A percentile compares a stretch with the other conserved stretches of the same genome.
Evolutionary conservation across 805 yeast species (phyloP).

Genomic region (Osmozyma mogii): DNA sequence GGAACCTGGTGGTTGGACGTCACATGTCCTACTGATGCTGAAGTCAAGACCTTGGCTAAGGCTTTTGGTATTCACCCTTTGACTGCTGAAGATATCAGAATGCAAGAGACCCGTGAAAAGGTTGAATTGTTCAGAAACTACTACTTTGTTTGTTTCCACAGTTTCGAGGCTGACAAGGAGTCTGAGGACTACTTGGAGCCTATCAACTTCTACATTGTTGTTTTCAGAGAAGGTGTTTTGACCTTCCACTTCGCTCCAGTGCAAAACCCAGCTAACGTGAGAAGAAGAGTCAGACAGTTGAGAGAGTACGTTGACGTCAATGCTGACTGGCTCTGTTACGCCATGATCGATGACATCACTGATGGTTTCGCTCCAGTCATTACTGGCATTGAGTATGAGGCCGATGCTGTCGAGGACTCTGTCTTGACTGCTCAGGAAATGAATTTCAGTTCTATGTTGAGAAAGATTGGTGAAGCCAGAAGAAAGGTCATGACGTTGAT

Average conservation of each 20-base stretch:
- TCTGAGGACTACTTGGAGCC: constrained; percentile 41
- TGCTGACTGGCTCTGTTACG: constrained; percentile 3
- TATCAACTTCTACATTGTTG: constrained; percentile 2
- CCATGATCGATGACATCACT: constrained; percentile 2
- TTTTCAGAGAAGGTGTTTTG: constrained; percentile 1
- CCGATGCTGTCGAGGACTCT: constrained; percentile 1
- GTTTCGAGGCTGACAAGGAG: constrained; percentile 50
- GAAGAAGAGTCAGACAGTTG: constrained; percentile 1
- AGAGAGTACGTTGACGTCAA: constrained; percentile 2
- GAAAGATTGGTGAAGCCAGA: constrained; percentile 1
- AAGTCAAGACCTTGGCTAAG: constrained; percentile 1
- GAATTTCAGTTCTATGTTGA: constrained; percentile 1
- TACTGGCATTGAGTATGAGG: constrained; percentile 2
- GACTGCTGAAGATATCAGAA: constrained; percentile 3
- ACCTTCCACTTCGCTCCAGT: constrained; percentile 1
- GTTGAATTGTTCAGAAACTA: constrained; percentile 2
- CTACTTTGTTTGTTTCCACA: constrained; percentile 2
- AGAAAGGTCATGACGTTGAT: constrained; percentile 2
- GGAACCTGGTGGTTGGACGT: constrained; percentile 3
- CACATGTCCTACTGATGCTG: constrained; percentile 1
- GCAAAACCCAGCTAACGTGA: constrained; percentile 1
- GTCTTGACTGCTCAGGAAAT: not conserved
- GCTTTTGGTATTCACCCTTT: constrained; percentile 2
- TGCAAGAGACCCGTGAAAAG: constrained; percentile 2
- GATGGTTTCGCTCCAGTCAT: constrained; percentile 2